Evolutionary conservation across 2,329 filamentous ascomycete genomes (phyloP), one percentile per base, ranked within the genome.

Genomic region (Penicillium verrucosum): DNA sequence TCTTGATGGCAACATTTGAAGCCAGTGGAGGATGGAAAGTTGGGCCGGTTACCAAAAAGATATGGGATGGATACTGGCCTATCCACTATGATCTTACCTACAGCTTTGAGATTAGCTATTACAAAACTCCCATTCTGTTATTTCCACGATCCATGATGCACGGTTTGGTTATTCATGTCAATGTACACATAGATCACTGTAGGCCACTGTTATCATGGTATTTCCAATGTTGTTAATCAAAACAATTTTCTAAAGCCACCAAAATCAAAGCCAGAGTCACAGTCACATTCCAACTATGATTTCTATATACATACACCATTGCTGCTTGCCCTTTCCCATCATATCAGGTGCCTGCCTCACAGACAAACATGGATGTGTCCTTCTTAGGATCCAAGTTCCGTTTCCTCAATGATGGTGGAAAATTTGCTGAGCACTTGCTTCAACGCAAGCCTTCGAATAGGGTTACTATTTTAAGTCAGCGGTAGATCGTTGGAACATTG

Each of bases 381-480:
- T 18, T 14, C 27, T 37, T 11, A 48, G 7, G 41, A 8, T 25
- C 38, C 46, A 27, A 23, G 41, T 27, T 66, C 62, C 1, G 43
- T 42, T 70, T 92, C 89, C 68, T 93, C 90, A 0, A 82, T 84
- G 30, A 94, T 95, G 0, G 91, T 91, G 4, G 89, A 84, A 69
- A 91, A 85, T 51, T 82, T 91, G 68, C 88, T 90, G 12, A 96
- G 79, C 0, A 96, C 90, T 66, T 92, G 88, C 72, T 95, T 95
- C 55, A 96, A 79, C 5, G 89, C 89, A 1, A 89, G 90, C n/a
- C 92, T 80, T 47, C 89, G 83, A 61, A 96, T 95, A 0, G 84
- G 85, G 71, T 87, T 87, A 40, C 63, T 66, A 12, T 14, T 41
- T 37, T 2, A 2, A 2, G 36, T 62, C 18, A 64, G 54, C 23